phyloP scores from a whole-genome alignment of 345 rosid genomes.

The Isatis tinctoria region DNA sequence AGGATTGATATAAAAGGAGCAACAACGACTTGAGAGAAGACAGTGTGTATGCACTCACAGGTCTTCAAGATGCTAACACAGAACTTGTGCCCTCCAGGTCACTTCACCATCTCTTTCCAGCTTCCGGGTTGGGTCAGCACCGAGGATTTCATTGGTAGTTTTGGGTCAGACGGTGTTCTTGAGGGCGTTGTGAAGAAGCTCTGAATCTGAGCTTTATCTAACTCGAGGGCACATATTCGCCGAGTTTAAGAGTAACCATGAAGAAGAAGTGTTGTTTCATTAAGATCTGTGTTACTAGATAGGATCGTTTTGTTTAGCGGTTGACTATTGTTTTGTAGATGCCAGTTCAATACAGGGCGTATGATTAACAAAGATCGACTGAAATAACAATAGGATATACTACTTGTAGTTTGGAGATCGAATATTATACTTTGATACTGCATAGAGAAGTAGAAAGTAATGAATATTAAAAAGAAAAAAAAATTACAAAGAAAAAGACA shows the following conservation, averaged over 20 bases:
- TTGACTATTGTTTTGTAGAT: not conserved
- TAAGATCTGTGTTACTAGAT: not conserved
- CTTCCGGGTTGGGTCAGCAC: conserved; percentile 66
- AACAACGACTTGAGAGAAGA: no score
- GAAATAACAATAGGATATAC: not conserved
- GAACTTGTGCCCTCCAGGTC: no score
- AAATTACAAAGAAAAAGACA: not conserved
- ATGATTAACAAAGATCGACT: not conserved
- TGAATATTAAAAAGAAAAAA: not conserved
- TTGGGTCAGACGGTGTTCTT: conserved; percentile 51
- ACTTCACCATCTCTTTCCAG: conserved; percentile 48
- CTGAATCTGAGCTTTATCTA: not conserved
- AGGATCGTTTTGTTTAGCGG: not conserved
- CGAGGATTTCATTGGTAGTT: conserved; percentile 34
- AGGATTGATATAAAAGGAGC: no score
- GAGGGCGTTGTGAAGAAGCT: conserved; percentile 63
- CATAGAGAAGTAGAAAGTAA: not conserved
- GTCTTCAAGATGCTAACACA: no score
- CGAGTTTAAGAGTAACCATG: not conserved
- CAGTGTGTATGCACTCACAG: no score
- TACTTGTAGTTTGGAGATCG: not conserved
- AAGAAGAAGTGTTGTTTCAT: not conserved
- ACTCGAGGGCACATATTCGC: not conserved
- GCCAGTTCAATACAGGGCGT: not conserved
- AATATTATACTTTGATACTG: not conserved